A percentile compares a stretch with the other conserved stretches of the same genome.
phyloP scores from a whole-genome alignment of 805 yeast species.

The Metschnikowia similis region DNA sequence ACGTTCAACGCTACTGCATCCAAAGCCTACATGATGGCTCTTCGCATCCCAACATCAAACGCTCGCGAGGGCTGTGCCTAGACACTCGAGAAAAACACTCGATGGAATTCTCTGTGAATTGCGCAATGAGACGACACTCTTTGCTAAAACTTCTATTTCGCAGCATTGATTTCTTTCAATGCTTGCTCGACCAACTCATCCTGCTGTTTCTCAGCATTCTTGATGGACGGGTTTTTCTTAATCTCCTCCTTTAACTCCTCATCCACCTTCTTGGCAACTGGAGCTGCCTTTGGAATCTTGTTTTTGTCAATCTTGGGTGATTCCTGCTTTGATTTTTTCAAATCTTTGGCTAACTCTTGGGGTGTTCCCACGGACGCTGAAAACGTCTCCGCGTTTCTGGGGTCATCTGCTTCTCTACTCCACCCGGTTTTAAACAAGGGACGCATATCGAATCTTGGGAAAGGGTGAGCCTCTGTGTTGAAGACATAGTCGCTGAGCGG shows the following conservation, averaged over 20 bases:
- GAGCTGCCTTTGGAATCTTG: slow-evolving; percentile 38
- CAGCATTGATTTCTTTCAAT: slow-evolving; percentile 12
- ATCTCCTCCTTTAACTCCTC: slow-evolving; percentile 33
- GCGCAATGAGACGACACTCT: background rate
- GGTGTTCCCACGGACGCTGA: slow-evolving; percentile 15
- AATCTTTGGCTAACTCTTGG: slow-evolving; percentile 1
- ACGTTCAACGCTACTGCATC: background rate
- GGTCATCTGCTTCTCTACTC: slow-evolving; percentile 36
- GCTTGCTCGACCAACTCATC: slow-evolving; percentile 24
- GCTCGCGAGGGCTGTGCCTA: background rate
- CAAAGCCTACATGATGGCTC: background rate
- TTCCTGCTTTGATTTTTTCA: slow-evolving; percentile 6
- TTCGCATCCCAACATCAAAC: background rate
- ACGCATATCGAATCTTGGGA: slow-evolving; percentile 63
- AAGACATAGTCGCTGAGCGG: slow-evolving; percentile 70
- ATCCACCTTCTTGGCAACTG: slow-evolving; percentile 35
- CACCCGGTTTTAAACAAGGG: slow-evolving; percentile 59
- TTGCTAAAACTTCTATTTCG: background rate
- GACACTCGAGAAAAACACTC: background rate
- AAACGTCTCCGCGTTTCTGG: slow-evolving; percentile 12
- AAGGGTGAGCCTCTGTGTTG: slow-evolving; percentile 92
- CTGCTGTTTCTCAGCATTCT: slow-evolving; percentile 23
- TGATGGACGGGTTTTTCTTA: slow-evolving; percentile 31
- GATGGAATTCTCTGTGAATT: background rate
- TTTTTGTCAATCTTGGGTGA: slow-evolving; percentile 23